Evolutionary conservation across 2,329 filamentous ascomycete species (phyloP), one percentile per base, ranked within the genome.

Genomic region (Sclerotiophoma versabilis): DNA sequence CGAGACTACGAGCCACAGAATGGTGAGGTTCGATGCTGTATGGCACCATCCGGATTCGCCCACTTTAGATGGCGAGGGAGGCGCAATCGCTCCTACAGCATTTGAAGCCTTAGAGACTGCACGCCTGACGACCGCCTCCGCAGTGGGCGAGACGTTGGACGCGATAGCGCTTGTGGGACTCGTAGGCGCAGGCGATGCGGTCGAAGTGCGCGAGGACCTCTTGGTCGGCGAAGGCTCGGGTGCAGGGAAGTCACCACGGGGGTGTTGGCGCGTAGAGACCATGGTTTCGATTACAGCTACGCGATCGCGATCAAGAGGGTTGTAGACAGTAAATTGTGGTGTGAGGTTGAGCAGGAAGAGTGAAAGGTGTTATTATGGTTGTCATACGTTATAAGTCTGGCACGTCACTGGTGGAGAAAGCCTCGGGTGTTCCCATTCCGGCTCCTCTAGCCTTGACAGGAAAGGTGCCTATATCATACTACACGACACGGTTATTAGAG

Each of bases 1-100:
- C 17, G 90, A 92, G 57, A 93, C 60, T 54, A 82, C 75, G 22
- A 96, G 81, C 92, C 92, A 96, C 59, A 86, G 62, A 36, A 91
- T 81, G 19, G 84, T 79, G 11, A 86, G 69, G 45, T 81, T 81
- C 11, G 83, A 83, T 3, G 85, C 84, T 0, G 82, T 85, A 68
- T 90, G 87, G 10, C 81, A 78, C 84, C 85, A 86, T 23, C 30
- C 43, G 10, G 41, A 9, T 41, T 68, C 65, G 17, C 43, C 34
- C 19, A 66, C 41, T 17, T 56, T 62, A 26, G 55, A 74, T 7
- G 67, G 54, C 9, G 65, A 59, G 9, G 64, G 58, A 36, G 66
- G 61, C 26, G 51, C 45, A 8, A 51, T 44, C 15, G 60, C 49
- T 0, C 57, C 46, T 9, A 59, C 54, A 14, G 64, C 65, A 36